A percentile compares a stretch with the other conserved stretches of the same genome.
phyloP scores from a whole-genome alignment of 352 stramenopile species.

The Globisporangium yorkense region DNA sequence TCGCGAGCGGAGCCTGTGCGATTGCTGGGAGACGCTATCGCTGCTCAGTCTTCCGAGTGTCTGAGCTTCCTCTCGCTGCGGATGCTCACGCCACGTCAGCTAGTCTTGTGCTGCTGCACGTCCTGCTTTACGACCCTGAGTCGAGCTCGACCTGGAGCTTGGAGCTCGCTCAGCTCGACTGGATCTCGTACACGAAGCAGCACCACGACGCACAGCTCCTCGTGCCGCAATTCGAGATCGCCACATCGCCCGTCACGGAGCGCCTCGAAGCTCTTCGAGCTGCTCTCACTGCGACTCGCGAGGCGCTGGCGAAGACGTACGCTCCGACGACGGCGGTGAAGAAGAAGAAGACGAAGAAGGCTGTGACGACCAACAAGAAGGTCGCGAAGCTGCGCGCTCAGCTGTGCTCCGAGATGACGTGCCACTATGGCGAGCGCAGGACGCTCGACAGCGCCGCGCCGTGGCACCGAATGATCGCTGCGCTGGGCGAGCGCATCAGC shows the following conservation, averaged over 20 bases:
- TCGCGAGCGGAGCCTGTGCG: conserved; percentile 20
- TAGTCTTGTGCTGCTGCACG: conserved; percentile 12
- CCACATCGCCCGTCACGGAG: conserved; percentile 9
- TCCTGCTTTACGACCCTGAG: conserved; percentile 36
- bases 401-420: conserved; percentile 10
- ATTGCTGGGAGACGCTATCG: conserved; percentile 19
- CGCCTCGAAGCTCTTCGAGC: conserved; percentile 11
- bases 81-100: too few species aligned
- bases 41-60: conserved; percentile 24
- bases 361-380: conserved; percentile 13
- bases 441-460: conserved; percentile 18
- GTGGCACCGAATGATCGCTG: conserved; percentile 29
- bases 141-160: conserved; percentile 12
- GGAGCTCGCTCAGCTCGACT: conserved; percentile 30
- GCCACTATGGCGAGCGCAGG: conserved; percentile 18
- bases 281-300: conserved; percentile 2
- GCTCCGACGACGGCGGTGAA: neutral
- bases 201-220: conserved; percentile 31
- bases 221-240: conserved; percentile 26
- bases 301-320: conserved; percentile 2
- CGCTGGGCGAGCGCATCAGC: conserved; percentile 27
- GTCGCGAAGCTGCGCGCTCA: conserved; percentile 27
- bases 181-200: conserved; percentile 35
- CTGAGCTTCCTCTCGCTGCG: neutral
- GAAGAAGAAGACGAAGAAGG: conserved; percentile 8